Evolutionary conservation across 2,329 filamentous ascomycete species (phyloP), one percentile per base, ranked within the genome.

Genomic region (Talaromyces rugulosus): DNA sequence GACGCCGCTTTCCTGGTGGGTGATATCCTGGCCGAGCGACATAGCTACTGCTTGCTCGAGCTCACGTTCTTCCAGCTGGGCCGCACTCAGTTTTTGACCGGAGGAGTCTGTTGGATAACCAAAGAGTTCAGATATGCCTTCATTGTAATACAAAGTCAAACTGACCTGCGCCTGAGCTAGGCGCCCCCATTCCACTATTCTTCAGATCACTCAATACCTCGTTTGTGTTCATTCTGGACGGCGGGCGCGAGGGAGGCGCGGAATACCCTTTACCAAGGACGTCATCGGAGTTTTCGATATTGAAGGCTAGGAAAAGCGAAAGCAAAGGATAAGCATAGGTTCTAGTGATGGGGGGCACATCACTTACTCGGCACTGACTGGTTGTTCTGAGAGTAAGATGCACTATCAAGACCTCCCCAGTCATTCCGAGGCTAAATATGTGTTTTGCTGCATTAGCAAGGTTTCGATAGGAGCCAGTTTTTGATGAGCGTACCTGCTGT

Each of bases 1-100:
- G 14, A 85, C 76, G 2, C 85, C 85, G 23, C 77, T 82, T 69
- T 87, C 84, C 73, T 87, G 85, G 33, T 71, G 71, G n/a, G 76
- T 74, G 57, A 77, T 67, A 23, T 72, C 74, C 51, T 77, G 73
- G 34, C 73, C 74, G 53, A 80, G 70, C 9, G 80, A 82, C 70
- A 80, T 76, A 1, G 77, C 78, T 56, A 81, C 75, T 9, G 80
- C 80, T 62, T 76, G 74, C 61, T 80, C 77, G 16, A 82, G 64
- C 59, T 80, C 74, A 33, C 75, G 74, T 60, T 80, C 77, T 63
- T 80, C 77, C 58, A 75, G 74, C 60, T 81, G 76, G 3, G 76
- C 77, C 47, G 77, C 65, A 58, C 72, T 73, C 61, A 81, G 61
- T 3, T 71, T 70, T 64, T 74, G 70, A 40, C 66, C 69, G 51